A percentile compares a stretch with the other conserved stretches of the same genome.
Conservation (phyloP, 116 monocot genomes). For the Dioscorea cayenensis region DNA sequence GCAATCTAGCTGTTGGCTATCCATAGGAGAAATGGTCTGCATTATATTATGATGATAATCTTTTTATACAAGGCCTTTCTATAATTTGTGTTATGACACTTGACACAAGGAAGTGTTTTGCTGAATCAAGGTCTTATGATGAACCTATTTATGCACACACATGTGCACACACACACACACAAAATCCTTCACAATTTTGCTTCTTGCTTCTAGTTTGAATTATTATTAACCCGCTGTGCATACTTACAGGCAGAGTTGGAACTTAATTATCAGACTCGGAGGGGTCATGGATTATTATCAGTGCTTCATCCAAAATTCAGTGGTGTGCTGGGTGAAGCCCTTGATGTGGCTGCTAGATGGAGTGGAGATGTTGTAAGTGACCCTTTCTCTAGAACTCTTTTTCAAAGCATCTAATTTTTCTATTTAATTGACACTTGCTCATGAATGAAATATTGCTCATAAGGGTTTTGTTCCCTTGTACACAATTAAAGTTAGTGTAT, state of each 20-base stretch:
- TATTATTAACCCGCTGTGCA: background rate
- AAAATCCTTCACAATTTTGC: background rate
- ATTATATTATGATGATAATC: too few species aligned
- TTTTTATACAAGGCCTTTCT: too few species aligned
- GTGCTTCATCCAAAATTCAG: slow-evolving; percentile 96
- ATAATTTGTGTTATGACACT: too few species aligned
- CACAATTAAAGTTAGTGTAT: too few species aligned
- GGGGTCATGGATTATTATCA: slow-evolving; percentile 82
- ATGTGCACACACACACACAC: background rate
- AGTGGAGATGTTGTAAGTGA: slow-evolving; percentile 97
- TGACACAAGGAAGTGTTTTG: too few species aligned
- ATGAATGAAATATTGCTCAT: background rate
- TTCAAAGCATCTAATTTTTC: background rate
- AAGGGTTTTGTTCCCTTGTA: background rate
- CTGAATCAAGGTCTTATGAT: background rate
- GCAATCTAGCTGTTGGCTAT: too few species aligned
- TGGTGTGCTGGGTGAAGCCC: slow-evolving; percentile 91
- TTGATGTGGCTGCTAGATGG: slow-evolving; percentile 95
- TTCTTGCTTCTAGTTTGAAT: background rate
- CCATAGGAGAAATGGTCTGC: too few species aligned
- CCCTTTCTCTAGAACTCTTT: slow-evolving; percentile 8
- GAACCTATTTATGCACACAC: background rate
- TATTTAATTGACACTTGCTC: background rate
- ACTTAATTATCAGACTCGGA: slow-evolving; percentile 91
- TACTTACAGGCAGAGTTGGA: slow-evolving; percentile 78